Base-by-base conservation (phyloP, 2,329 filamentous ascomycete species). In the Botrytis byssoidea region DNA sequence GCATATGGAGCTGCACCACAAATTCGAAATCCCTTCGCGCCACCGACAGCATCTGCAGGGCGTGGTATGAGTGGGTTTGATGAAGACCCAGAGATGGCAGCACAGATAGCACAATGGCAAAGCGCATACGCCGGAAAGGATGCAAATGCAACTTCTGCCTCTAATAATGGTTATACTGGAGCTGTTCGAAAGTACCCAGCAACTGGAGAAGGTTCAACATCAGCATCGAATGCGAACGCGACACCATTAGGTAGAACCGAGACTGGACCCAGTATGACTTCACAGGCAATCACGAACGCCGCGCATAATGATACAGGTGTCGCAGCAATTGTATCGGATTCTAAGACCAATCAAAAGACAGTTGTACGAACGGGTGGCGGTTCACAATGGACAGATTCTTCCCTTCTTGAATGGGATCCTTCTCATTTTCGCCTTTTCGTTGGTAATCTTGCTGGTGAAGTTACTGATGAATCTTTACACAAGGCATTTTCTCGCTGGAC, bases 361-460 rank as follows among this genome's bases (percentile, higher is more conserved):
- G 96, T 99, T 0, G 86, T 94, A 67, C 92, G 96, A 57, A 88
- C 92, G 75, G 96, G 95, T 69, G 96, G 96, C 75, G 96, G 96
- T 72, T 93, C 97, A 85, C 92, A 90, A 74, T 99, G 96, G 96
- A 92, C 92, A 37, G 96, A 99, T 81, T 88, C 93, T 73, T 89
- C 92, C 0, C 88, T 99, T 5, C 88, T 98, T 3, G 96, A 98
- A 82, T 99, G 96, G 96, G 95, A 98, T 81, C 95, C 95, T 1
- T 89, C 92, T 42, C 96, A 99, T 82, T 93, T 97, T 80, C 93
- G 96, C 51, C 89, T 99, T 61, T 98, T 98, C 82, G 94, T 98
- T 25, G 96, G 96, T 77, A 99, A 99, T 82, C 88, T 99, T 70
- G 96, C 96, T 59, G 96, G 96, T 78, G 96, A 99, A 85, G 96